These are phyloP conservation scores for Nicotiana sylvestris DNA, from an alignment of 257 asterid species.

Conservation along the genomic window DNA sequence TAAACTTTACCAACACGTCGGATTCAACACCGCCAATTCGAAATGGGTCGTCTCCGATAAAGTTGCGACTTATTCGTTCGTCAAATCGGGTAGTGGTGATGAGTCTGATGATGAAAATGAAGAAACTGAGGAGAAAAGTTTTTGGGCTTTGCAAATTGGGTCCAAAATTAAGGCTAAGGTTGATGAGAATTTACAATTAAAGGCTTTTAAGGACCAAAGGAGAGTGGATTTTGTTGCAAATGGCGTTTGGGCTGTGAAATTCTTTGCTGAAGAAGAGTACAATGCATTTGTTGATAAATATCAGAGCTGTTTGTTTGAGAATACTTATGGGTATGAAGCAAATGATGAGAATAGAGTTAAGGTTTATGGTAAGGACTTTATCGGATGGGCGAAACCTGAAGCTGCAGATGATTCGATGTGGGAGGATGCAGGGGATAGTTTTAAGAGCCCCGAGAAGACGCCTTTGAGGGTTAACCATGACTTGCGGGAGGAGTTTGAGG, in stretches of 20 bases:
- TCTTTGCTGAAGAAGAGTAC: constrained; percentile 53
- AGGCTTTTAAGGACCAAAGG: constrained; percentile 65
- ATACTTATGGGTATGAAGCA: constrained; percentile 74
- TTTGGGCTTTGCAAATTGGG: constrained; percentile 76
- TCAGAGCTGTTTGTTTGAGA: constrained; percentile 75
- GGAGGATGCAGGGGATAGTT: constrained; percentile 74
- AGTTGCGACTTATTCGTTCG: constrained; percentile 41
- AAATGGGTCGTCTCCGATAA: constrained; percentile 75
- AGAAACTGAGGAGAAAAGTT: constrained; percentile 29
- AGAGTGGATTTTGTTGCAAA: constrained; percentile 76
- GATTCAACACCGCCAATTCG: constrained; percentile 50
- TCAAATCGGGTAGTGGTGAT: constrained; percentile 34
- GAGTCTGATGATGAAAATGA: constrained; percentile 47
- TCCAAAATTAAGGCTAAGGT: constrained; percentile 54
- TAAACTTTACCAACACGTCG: constrained; percentile 58
- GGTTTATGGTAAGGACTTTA: constrained; percentile 90
- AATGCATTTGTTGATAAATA: constrained; percentile 45
- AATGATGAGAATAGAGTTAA: constrained; percentile 72
- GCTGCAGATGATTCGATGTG: constrained; percentile 89
- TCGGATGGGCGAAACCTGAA: constrained; percentile 92
- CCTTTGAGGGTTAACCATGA: constrained; percentile 41
- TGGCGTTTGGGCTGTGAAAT: constrained; percentile 86
- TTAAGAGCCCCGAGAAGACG: constrained; percentile 49
- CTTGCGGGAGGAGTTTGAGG: constrained; percentile 83
- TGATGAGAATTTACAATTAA: constrained; percentile 62